A percentile compares a stretch with the other conserved stretches of the same genome.
These are phyloP conservation scores for Ceratobasidium sp. DNA, from an alignment of 1,284 basidiomycete species.

Conservation along the genomic window DNA sequence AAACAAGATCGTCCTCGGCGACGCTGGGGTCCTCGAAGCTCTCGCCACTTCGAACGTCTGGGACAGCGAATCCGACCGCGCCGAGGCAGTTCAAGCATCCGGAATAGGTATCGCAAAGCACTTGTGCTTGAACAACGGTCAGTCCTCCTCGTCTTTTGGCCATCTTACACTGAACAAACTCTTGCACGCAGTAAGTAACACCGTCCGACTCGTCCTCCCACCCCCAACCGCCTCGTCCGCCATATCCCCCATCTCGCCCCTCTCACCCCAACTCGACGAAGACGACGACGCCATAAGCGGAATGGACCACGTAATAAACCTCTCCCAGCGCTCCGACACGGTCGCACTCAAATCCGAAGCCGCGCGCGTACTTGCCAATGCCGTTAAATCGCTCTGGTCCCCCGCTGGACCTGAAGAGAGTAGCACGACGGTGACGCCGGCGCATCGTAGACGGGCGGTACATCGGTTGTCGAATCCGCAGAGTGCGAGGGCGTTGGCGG, in stretches of 20 bases:
- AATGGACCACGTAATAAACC: constrained; percentile 76
- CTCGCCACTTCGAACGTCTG: constrained; percentile 78
- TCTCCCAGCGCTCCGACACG: constrained; percentile 84
- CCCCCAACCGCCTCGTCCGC: constrained; percentile 53
- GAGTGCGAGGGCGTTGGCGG: constrained; percentile 73
- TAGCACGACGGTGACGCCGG: constrained; percentile 6
- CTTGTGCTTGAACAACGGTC: constrained; percentile 81
- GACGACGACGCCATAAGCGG: constrained; percentile 59
- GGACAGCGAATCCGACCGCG: constrained; percentile 78
- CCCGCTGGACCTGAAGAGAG: constrained; percentile 56
- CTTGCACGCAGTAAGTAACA: constrained; percentile 68
- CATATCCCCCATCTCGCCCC: constrained; percentile 17
- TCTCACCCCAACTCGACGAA: constrained; percentile 47
- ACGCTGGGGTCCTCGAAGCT: constrained; percentile 71
- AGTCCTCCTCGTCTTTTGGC: constrained; percentile 52
- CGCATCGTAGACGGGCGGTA: constrained; percentile 68
- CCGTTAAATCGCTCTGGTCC: constrained; percentile 78
- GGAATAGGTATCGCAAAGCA: constrained; percentile 92
- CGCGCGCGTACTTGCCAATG: constrained; percentile 87
- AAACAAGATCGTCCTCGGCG: constrained; percentile 72
- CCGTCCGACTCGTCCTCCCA: constrained; percentile 62
- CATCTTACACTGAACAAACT: neutral
- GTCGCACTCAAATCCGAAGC: constrained; percentile 89
- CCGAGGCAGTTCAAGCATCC: constrained; percentile 86
- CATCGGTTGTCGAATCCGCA: constrained; percentile 65